A percentile compares a stretch with the other conserved stretches of the same genome.
These are phyloP conservation scores for Paramecium caudatum DNA, from an alignment of 73 alveolate genomes.

Conservation along the genomic window DNA sequence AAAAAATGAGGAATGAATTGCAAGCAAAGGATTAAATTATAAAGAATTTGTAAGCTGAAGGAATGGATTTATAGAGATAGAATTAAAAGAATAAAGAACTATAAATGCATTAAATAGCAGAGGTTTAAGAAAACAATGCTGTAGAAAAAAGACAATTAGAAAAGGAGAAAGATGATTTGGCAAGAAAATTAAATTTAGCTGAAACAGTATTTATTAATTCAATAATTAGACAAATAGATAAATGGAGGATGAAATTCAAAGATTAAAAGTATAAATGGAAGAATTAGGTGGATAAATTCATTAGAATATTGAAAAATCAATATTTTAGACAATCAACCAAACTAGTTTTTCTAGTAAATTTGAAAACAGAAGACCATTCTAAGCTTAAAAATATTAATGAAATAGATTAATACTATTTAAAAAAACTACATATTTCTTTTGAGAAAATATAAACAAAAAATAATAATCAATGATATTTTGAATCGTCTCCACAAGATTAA, in stretches of 20 bases:
- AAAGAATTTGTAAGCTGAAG: background rate
- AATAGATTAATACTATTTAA: background rate
- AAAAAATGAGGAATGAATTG: slow-evolving; percentile 62
- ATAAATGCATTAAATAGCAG: background rate
- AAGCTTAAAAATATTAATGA: slow-evolving; percentile 31
- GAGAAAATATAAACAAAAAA: background rate
- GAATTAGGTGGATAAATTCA: slow-evolving; percentile 57
- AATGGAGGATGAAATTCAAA: slow-evolving; percentile 59
- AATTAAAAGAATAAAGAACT: background rate
- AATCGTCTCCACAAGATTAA: background rate
- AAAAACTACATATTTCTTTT: background rate
- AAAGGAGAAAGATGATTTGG: background rate
- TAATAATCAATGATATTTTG: background rate
- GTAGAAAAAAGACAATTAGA: slow-evolving; percentile 18
- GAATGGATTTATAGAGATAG: background rate
- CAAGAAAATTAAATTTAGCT: slow-evolving; percentile 6
- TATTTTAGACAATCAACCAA: slow-evolving; percentile 36
- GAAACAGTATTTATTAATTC: background rate
- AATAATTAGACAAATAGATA: slow-evolving; percentile 18
- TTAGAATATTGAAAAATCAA: slow-evolving; percentile 43
- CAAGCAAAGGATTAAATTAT: slow-evolving; percentile 39
- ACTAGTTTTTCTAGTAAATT: slow-evolving; percentile 17
- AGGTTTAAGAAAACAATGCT: background rate
- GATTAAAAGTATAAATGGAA: slow-evolving; percentile 28
- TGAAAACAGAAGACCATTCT: slow-evolving; percentile 35